Percentiles rank a stretch among this genome's conserved stretches.
These are phyloP conservation scores for Termitomyces sp. DNA, from an alignment of 768 basidiomycete genomes.

Conservation along the genomic window DNA sequence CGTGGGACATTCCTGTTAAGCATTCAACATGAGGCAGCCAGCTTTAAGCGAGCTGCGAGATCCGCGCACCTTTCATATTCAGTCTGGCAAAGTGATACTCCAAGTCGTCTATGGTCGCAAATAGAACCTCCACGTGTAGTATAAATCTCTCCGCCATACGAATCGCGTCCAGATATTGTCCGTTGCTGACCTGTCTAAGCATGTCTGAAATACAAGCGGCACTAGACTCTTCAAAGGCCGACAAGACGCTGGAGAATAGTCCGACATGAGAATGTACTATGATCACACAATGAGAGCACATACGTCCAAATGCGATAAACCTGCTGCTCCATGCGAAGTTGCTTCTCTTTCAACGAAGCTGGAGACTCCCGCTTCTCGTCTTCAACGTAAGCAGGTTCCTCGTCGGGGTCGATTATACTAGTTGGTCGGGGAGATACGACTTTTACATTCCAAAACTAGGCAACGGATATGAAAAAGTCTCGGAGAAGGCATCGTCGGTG, in stretches of 20 bases:
- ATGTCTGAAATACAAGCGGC: slow-evolving; percentile 99
- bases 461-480: slow-evolving; percentile 1
- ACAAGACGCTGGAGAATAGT: slow-evolving; percentile 60
- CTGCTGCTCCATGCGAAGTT: slow-evolving; percentile 92
- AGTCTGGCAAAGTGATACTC: slow-evolving; percentile 80
- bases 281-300: slow-evolving; percentile 25
- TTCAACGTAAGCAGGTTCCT: slow-evolving; percentile 56
- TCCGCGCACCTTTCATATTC: slow-evolving; percentile 73
- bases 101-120: slow-evolving; percentile 94
- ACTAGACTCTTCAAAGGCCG: slow-evolving; percentile 98
- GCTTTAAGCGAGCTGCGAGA: background rate
- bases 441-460: slow-evolving; percentile 98
- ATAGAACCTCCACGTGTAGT: slow-evolving; percentile 95
- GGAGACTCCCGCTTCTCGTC: slow-evolving; percentile 82
- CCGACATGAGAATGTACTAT: slow-evolving; percentile 7
- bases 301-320: slow-evolving; percentile 99
- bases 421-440: slow-evolving; percentile 71
- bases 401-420: slow-evolving; percentile 49
- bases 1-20: slow-evolving; percentile 87
- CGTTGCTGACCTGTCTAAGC: slow-evolving; percentile 95
- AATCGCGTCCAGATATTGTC: slow-evolving; percentile 94
- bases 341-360: slow-evolving; percentile 78
- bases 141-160: slow-evolving; percentile 99
- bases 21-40: slow-evolving; percentile 11
- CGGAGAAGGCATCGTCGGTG: background rate